Percentiles rank a stretch among this genome's conserved stretches.
Conservation (phyloP, 805 yeast species). For the Candida berthetii region DNA sequence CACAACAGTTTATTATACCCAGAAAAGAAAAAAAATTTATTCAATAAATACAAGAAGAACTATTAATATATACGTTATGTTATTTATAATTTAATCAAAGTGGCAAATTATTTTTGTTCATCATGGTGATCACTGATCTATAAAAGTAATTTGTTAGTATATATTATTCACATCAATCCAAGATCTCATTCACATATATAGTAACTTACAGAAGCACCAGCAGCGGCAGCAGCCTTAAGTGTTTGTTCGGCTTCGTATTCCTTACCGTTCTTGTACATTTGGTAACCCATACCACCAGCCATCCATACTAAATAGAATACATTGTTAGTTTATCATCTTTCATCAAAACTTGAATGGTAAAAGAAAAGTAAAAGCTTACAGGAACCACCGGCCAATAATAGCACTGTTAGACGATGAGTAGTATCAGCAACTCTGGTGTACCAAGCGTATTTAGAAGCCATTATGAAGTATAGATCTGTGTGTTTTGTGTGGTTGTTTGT, state of each 20-base stretch:
- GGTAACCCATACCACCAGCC: slow-evolving; percentile 45
- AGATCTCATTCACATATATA: too few relatives aligned
- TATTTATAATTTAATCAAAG: too few relatives aligned
- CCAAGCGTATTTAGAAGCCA: slow-evolving; percentile 61
- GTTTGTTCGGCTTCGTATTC: slow-evolving; percentile 38
- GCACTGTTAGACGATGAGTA: slow-evolving; percentile 65
- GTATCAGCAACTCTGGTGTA: slow-evolving; percentile 68
- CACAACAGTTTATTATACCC: too few relatives aligned
- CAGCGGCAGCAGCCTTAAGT: background rate
- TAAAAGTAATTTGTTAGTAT: too few relatives aligned
- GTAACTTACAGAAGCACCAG: slow-evolving; percentile 2
- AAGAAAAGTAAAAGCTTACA: slow-evolving; percentile 2
- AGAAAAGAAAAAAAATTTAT: too few relatives aligned
- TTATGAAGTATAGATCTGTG: background rate
- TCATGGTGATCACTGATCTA: too few relatives aligned
- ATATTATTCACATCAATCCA: too few relatives aligned
- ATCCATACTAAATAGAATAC: slow-evolving; percentile 29
- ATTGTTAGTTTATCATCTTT: too few relatives aligned
- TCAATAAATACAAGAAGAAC: too few relatives aligned
- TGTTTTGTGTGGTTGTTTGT: background rate
- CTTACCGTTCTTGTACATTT: slow-evolving; percentile 46
- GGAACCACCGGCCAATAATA: slow-evolving; percentile 56
- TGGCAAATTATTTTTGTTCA: too few relatives aligned
- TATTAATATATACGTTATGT: too few relatives aligned
- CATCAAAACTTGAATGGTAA: background rate